Evolutionary conservation across 2,329 filamentous ascomycete genomes (phyloP).

Genomic region (Pseudogymnoascus sp.): DNA sequence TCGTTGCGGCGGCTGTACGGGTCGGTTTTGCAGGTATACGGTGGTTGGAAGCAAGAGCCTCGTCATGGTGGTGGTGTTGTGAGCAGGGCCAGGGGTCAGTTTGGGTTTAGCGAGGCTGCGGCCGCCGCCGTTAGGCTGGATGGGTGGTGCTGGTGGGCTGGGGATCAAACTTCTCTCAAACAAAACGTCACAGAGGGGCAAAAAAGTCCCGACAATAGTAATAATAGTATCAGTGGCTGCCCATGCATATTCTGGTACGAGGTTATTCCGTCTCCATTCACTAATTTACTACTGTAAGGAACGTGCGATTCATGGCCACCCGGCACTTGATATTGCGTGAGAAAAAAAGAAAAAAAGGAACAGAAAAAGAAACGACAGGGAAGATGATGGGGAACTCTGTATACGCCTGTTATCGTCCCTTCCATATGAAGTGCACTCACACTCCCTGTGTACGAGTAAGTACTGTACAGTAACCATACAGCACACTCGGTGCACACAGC

Average conservation of each 20-base stretch:
- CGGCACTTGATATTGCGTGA: not conserved
- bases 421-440: not conserved
- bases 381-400: not conserved
- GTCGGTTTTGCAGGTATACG: not conserved
- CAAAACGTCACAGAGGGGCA: not conserved
- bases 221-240: not conserved
- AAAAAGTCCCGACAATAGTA: not conserved
- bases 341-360: not conserved
- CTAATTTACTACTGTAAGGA: conserved; percentile 46
- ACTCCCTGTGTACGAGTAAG: not conserved
- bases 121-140: not conserved
- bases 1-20: not conserved
- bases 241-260: conserved; percentile 13
- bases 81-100: not conserved
- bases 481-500: not conserved
- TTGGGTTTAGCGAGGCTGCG: not conserved
- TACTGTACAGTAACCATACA: not conserved
- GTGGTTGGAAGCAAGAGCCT: not conserved
- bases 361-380: not conserved
- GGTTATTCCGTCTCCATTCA: conserved; percentile 11
- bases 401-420: not conserved
- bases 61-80: not conserved
- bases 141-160: not conserved
- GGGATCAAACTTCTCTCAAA: not conserved
- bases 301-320: conserved; percentile 28